phyloP scores from a whole-genome alignment of 257 asterid species.

The Gardenia jasminoides region DNA sequence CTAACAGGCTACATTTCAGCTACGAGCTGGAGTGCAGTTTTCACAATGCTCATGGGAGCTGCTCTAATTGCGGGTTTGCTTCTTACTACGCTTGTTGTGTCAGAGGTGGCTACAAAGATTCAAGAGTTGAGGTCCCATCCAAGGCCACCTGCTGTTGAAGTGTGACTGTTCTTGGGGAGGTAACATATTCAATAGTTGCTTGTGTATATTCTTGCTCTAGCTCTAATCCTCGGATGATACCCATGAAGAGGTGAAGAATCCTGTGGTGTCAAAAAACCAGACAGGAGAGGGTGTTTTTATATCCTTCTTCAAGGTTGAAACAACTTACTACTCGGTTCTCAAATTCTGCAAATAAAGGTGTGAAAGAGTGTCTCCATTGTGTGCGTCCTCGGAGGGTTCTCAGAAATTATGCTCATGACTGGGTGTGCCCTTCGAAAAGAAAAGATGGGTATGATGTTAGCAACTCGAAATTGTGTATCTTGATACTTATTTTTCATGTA shows the following conservation, averaged over 20 bases:
- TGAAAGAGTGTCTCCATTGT: background rate
- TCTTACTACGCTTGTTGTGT: slow-evolving; percentile 73
- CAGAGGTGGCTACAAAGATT: slow-evolving; percentile 76
- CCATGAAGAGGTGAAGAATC: slow-evolving; percentile 19
- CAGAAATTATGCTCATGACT: background rate
- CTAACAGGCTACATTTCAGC: slow-evolving; percentile 88
- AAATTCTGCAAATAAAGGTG: background rate
- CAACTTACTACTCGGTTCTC: background rate
- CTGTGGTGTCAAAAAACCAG: background rate
- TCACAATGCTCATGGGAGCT: slow-evolving; percentile 86
- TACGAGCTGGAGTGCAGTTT: slow-evolving; percentile 84
- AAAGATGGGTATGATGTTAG: background rate
- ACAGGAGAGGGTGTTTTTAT: slow-evolving; percentile 21
- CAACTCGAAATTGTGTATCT: background rate
- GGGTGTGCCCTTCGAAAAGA: background rate
- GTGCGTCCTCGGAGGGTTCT: background rate
- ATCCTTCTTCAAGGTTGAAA: slow-evolving; percentile 22
- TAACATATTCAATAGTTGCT: background rate
- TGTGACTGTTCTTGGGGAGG: slow-evolving; percentile 31
- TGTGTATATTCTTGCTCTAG: background rate
- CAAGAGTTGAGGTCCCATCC: slow-evolving; percentile 35
- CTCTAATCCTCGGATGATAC: slow-evolving; percentile 8
- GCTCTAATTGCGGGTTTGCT: slow-evolving; percentile 83
- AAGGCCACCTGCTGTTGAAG: slow-evolving; percentile 39
- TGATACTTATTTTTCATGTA: background rate